These are phyloP conservation scores for Phialophora macrospora DNA, from an alignment of 2,329 filamentous ascomycete species.

Conservation along the genomic window DNA sequence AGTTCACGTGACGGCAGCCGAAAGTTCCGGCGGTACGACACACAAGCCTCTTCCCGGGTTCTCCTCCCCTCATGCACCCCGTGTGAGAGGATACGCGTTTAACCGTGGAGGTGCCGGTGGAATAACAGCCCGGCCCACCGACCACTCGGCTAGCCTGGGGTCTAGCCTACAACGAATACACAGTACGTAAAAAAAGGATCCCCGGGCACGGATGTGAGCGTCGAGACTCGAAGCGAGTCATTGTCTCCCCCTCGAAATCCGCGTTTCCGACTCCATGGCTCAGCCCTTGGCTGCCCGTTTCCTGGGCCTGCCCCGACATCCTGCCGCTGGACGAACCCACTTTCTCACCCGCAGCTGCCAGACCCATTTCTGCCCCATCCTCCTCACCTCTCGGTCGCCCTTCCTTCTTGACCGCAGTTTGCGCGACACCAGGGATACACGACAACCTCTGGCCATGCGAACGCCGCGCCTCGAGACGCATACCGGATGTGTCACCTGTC, in stretches of 20 bases:
- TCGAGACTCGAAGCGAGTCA: constrained; percentile 5
- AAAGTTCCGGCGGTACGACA: too few relatives aligned
- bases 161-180: constrained; percentile 1
- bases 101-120: neutral
- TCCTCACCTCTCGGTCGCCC: neutral
- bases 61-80: neutral
- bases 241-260: constrained; percentile 5
- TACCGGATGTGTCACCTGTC: neutral
- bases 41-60: neutral
- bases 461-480: neutral
- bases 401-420: constrained; percentile 9
- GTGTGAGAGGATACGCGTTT: neutral
- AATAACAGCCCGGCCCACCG: neutral
- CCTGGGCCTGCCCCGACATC: neutral
- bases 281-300: neutral
- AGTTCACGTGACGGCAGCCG: too few relatives aligned
- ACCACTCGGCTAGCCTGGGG: constrained; percentile 3
- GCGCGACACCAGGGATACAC: neutral
- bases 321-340: neutral
- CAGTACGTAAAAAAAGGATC: neutral
- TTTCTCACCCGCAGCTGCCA: neutral
- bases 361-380: constrained; percentile 7
- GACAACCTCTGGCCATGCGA: constrained; percentile 4
- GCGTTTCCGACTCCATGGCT: constrained; percentile 9
- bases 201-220: neutral